These are phyloP conservation scores for Biscutella laevigata DNA, from an alignment of 441 rosid genomes.

Conservation along the genomic window DNA sequence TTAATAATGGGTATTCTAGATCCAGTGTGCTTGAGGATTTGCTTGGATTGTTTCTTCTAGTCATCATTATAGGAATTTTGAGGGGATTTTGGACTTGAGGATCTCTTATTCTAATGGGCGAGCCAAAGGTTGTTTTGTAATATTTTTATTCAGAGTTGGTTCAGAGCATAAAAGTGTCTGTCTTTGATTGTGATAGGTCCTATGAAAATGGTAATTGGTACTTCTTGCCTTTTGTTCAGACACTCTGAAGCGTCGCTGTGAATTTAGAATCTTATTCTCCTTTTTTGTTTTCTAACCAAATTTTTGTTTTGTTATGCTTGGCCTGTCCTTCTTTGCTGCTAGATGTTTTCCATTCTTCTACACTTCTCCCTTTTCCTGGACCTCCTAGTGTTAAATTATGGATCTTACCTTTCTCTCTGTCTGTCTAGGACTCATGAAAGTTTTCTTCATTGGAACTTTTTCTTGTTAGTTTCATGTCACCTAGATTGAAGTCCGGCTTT, in stretches of 20 bases:
- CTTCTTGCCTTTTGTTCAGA: constrained; percentile 22
- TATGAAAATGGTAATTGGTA: constrained; percentile 22
- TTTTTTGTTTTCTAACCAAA: constrained; percentile 17
- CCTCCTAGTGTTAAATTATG: not conserved
- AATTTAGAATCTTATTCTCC: constrained; percentile 20
- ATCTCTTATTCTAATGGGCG: not conserved
- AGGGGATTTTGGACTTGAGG: not conserved
- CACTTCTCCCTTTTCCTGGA: constrained; percentile 4
- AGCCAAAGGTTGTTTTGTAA: not conserved
- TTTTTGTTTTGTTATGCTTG: constrained; percentile 20
- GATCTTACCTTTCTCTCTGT: not conserved
- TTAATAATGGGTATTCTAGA: constrained; percentile 15
- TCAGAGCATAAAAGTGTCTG: constrained; percentile 10
- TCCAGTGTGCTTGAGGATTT: not conserved
- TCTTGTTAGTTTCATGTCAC: not conserved
- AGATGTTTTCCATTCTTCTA: constrained; percentile 8
- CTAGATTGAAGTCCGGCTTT: not conserved
- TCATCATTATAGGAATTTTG: not conserved
- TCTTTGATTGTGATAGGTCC: constrained; percentile 38
- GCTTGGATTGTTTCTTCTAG: not conserved
- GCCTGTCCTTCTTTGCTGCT: constrained; percentile 12
- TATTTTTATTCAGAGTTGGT: constrained; percentile 12
- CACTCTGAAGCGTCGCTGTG: constrained; percentile 21
- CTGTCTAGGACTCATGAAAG: not conserved
- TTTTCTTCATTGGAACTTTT: not conserved